Percentiles rank a stretch among this genome's conserved stretches.
phyloP scores from a whole-genome alignment of 371 early-diverging fungal species.

The Haplosporangium sp. region DNA sequence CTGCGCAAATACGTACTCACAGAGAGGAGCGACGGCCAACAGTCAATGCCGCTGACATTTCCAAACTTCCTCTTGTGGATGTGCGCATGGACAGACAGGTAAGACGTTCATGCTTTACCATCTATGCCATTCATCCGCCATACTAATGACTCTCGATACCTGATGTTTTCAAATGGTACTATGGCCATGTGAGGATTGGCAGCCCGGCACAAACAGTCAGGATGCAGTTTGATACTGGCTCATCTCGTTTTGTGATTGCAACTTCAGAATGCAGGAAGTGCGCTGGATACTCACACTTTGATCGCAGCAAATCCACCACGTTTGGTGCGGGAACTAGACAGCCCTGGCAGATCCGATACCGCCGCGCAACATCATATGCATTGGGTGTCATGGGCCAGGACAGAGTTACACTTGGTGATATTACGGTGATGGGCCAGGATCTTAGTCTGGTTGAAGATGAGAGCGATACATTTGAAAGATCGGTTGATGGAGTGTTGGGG shows the following conservation, averaged over 20 bases:
- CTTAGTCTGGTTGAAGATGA: slow-evolving; percentile 61
- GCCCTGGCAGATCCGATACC: slow-evolving; percentile 59
- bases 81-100: background rate
- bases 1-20: background rate
- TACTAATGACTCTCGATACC: too few species aligned
- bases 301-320: slow-evolving; percentile 59
- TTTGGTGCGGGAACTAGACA: slow-evolving; percentile 45
- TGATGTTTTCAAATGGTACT: slow-evolving; percentile 5
- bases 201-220: slow-evolving; percentile 66
- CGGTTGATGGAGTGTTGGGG: slow-evolving; percentile 58
- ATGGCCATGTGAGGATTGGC: slow-evolving; percentile 60
- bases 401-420: slow-evolving; percentile 50
- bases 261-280: slow-evolving; percentile 61
- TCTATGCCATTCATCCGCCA: background rate
- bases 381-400: slow-evolving; percentile 64
- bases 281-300: slow-evolving; percentile 62
- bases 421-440: slow-evolving; percentile 54
- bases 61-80: background rate
- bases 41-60: background rate
- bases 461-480: slow-evolving; percentile 57
- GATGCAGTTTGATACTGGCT: slow-evolving; percentile 71
- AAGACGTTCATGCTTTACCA: background rate
- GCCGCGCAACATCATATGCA: slow-evolving; percentile 62
- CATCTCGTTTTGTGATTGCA: slow-evolving; percentile 63
- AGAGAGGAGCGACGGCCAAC: background rate